Percentiles rank a stretch among this genome's conserved stretches.
Conservation (phyloP, 2,329 filamentous ascomycete genomes). For the Hymenoscyphus infarciens region DNA sequence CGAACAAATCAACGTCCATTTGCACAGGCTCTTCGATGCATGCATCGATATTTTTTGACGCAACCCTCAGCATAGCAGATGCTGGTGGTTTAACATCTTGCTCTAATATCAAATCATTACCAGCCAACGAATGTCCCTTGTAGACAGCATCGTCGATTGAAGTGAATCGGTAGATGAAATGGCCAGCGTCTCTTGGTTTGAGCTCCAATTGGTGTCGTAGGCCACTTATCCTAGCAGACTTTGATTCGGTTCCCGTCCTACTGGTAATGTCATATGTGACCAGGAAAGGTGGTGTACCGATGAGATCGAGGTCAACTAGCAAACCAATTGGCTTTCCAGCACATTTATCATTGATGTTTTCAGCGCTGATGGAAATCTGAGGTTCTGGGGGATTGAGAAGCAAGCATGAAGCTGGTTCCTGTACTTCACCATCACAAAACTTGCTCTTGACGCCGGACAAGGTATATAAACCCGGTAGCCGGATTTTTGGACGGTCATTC, state of each 20-base stretch:
- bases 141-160: conserved; percentile 83
- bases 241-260: conserved; percentile 46
- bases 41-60: conserved; percentile 55
- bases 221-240: conserved; percentile 55
- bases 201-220: conserved; percentile 82
- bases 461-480: conserved; percentile 80
- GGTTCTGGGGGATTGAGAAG: conserved; percentile 89
- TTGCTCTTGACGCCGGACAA: conserved; percentile 75
- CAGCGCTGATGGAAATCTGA: conserved; percentile 65
- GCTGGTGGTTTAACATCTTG: conserved; percentile 93
- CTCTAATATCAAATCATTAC: conserved; percentile 63
- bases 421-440: conserved; percentile 80
- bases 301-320: conserved; percentile 81
- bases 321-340: conserved; percentile 91
- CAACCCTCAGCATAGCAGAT: conserved; percentile 65
- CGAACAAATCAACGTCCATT: conserved; percentile 70
- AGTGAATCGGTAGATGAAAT: conserved; percentile 82
- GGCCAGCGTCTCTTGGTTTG: conserved; percentile 74
- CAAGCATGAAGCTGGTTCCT: conserved; percentile 91
- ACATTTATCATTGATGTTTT: conserved; percentile 91
- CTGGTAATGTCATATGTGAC: conserved; percentile 72
- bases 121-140: conserved; percentile 57
- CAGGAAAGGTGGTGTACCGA: conserved; percentile 89
- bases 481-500: conserved; percentile 63
- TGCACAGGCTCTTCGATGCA: conserved; percentile 81